phyloP scores from a whole-genome alignment of 1,284 basidiomycete genomes.

The Sutorius eximius region DNA sequence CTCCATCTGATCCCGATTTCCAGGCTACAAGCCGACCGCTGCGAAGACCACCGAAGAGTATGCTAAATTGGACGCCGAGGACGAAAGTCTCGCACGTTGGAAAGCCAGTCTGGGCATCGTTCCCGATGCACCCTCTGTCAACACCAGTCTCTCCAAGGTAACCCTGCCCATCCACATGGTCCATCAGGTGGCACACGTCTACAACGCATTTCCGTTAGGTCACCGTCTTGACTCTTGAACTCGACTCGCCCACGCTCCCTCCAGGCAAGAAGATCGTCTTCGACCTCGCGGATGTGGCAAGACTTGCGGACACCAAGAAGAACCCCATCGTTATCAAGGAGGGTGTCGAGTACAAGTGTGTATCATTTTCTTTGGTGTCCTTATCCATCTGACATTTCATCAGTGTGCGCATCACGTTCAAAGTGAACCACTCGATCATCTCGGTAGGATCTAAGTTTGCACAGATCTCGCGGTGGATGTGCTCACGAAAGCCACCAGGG shows the following conservation, averaged over 20 bases:
- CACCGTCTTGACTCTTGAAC: constrained; percentile 67
- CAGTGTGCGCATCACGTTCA: constrained; percentile 78
- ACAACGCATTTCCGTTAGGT: constrained; percentile 45
- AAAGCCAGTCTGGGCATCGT: constrained; percentile 87
- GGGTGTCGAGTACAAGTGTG: constrained; percentile 78
- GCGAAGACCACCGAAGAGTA: constrained; percentile 72
- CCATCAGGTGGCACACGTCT: constrained; percentile 7
- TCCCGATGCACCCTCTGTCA: constrained; percentile 44
- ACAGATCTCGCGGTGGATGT: constrained; percentile 2
- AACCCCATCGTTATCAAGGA: constrained; percentile 81
- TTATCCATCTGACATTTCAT: constrained; percentile 7
- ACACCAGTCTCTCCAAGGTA: constrained; percentile 65
- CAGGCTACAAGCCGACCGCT: constrained; percentile 73
- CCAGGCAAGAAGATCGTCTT: constrained; percentile 59
- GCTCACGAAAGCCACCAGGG: constrained; percentile 46
- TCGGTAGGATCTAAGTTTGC: constrained; percentile 50
- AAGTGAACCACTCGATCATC: constrained; percentile 82
- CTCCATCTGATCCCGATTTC: constrained; percentile 21
- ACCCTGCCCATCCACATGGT: neutral
- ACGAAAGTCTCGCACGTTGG: constrained; percentile 86
- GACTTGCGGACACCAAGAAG: constrained; percentile 58
- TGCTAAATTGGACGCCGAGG: constrained; percentile 75
- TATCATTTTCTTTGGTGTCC: neutral
- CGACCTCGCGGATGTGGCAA: constrained; percentile 49
- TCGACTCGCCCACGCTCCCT: constrained; percentile 67